Conservation (phyloP, 306 rosid species). For the Vicia villosa region DNA sequence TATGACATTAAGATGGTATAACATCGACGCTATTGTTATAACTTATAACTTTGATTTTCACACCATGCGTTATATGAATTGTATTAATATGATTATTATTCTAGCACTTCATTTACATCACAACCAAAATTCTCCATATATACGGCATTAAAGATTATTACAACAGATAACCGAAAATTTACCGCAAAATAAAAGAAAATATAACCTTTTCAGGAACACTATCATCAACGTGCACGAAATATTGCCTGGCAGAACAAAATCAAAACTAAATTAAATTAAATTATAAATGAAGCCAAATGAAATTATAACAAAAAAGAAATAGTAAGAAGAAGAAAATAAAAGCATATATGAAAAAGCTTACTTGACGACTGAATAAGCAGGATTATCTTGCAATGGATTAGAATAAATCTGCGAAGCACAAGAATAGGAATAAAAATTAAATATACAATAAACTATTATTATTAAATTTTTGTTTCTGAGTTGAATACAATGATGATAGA, state of each 20-base stretch:
- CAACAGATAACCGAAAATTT: not conserved
- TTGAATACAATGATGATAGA: not conserved
- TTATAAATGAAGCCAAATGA: not conserved
- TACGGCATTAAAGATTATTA: not conserved
- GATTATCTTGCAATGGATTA: constrained; percentile 89
- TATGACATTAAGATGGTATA: not conserved
- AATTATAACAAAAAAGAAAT: not conserved
- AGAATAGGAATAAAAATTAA: too few relatives aligned
- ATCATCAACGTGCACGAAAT: constrained; percentile 85
- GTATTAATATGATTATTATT: too few relatives aligned
- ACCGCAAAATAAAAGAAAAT: constrained; percentile 3
- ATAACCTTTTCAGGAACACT: constrained; percentile 74
- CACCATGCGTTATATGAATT: too few relatives aligned
- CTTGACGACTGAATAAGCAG: constrained; percentile 96
- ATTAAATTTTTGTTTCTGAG: not conserved
- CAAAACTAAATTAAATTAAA: constrained; percentile 25
- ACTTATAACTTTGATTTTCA: too few relatives aligned
- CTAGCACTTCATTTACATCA: not conserved
- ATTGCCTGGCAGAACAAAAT: constrained; percentile 65
- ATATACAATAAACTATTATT: not conserved
- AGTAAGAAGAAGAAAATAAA: constrained; percentile 6
- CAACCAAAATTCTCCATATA: constrained; percentile 1
- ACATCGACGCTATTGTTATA: too few relatives aligned
- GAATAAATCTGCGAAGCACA: constrained; percentile 63
- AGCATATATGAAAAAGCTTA: constrained; percentile 36